A percentile compares a stretch with the other conserved stretches of the same genome.
phyloP scores from a whole-genome alignment of 768 basidiomycete genomes.

The Botryobasidium botryosum region DNA sequence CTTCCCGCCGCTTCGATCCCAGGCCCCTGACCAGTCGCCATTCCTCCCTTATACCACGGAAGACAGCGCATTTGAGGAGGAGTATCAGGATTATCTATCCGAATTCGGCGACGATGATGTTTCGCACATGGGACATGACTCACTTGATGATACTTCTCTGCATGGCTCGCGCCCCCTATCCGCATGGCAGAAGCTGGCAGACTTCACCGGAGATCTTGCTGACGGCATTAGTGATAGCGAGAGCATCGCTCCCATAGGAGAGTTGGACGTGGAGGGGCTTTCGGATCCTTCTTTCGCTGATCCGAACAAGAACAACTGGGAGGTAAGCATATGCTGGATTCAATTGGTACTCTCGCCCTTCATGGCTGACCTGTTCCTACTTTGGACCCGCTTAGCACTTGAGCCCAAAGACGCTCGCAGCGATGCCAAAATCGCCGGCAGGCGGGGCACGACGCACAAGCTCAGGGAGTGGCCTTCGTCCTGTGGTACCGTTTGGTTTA shows the following conservation, averaged over 20 bases:
- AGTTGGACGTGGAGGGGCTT: slow-evolving; percentile 66
- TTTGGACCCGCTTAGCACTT: slow-evolving; percentile 46
- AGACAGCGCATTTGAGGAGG: slow-evolving; percentile 79
- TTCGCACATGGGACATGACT: slow-evolving; percentile 14
- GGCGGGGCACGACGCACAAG: slow-evolving; percentile 59
- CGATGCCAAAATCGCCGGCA: slow-evolving; percentile 80
- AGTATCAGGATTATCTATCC: slow-evolving; percentile 92
- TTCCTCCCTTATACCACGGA: slow-evolving; percentile 87
- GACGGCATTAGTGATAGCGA: slow-evolving; percentile 91
- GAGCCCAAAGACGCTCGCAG: slow-evolving; percentile 90
- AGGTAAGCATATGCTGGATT: slow-evolving; percentile 41
- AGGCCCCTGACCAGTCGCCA: slow-evolving; percentile 64
- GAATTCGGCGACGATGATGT: slow-evolving; percentile 36
- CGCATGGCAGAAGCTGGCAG: slow-evolving; percentile 74
- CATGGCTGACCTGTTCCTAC: slow-evolving; percentile 3
- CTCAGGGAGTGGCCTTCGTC: slow-evolving; percentile 68
- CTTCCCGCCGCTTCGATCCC: slow-evolving; percentile 85
- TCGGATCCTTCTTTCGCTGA: slow-evolving; percentile 36
- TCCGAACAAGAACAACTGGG: slow-evolving; percentile 90
- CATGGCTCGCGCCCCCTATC: slow-evolving; percentile 9
- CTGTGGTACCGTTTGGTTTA: slow-evolving; percentile 59
- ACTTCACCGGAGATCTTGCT: slow-evolving; percentile 61
- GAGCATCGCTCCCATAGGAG: slow-evolving; percentile 78
- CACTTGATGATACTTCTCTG: slow-evolving; percentile 3
- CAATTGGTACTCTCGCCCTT: slow-evolving; percentile 1